Base-by-base conservation (phyloP, 345 rosid genomes). In the Nasturtium officinale region DNA sequence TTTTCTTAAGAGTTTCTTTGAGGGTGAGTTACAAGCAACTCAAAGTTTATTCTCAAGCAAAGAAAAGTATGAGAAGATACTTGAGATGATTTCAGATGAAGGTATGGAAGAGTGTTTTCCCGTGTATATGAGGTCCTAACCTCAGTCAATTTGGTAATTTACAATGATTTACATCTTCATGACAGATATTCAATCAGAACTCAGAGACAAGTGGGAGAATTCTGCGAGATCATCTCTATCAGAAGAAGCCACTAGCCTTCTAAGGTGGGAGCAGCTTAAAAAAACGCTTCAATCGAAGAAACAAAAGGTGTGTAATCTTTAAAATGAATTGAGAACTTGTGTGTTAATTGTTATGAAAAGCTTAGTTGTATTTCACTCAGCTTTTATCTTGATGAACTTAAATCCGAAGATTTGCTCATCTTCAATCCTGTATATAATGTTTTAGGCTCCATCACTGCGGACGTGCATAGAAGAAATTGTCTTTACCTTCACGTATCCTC, bases 381-480 rank as follows among this genome's bases (percentile, higher is more conserved):
- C 26, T 20, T 15, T 50, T 66, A 48, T 33, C 65, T 33, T 43
- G 10, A 38, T 28, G 26, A 46, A 58, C 32, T 47, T 75, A 25
- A 61, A 54, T 68, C 51, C 52, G 18, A n/a, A 15, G 6, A 43
- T 61, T 15, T 61, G n/a, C 15, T 60, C 46, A 47, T 62, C 10
- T 50, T 65, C 28, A 18, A 25, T 52, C 25, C 15, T 33, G 20
- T 60, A 21, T 68, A 33, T 61, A 67, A 25, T 63, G 65, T 84
- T 76, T 52, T 84, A 95, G 90, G 76, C 55, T n/a, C 92, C 65
- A 74, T 87, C 96, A 45, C 74, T 86, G 74, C 87, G 89, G 18
- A 90, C 85, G 65, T 91, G 96, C 62, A 72, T 89, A 65, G 92
- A 95, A 82, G 98, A 95, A 81, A 95, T 95, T 52, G 87, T 91